Base-by-base conservation (phyloP, 1,284 basidiomycete species). In the Trichosporon asahii region DNA sequence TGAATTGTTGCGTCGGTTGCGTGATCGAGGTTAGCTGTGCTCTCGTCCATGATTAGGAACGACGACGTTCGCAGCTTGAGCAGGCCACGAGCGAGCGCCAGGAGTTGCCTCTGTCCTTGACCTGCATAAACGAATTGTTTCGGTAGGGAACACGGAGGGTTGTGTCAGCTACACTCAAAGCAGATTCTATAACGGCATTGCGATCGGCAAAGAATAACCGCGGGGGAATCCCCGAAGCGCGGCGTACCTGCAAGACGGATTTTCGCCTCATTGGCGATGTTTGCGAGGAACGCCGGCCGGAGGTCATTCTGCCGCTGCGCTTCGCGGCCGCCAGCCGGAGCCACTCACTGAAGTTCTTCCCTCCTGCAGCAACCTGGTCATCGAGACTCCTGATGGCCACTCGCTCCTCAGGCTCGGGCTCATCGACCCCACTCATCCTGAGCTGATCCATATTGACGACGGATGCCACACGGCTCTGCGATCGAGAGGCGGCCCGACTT, bases 1-100 rank as follows among this genome's bases (percentile, higher is more conserved):
- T 86, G 85, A 46, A 86, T 85, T 0, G 80, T 78, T 60, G 83
- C 80, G 72, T 86, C 85, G 1, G 84, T 85, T 1, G 80, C 82
- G 70, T 82, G 76, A 74, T 86, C 83, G 18, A 85, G 76, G 44
- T 84, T 84, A 31, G 85, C 85, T 2, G 87, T 87, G 63, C 82
- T 83, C 74, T 88, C 87, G 75, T 88, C 87, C 74, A 88, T 82
- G 70, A 88, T 84, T 44, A 88, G 79, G 75, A 88, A 85, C 27
- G 81, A 83, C 18, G 85, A 86, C 27, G 81, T 75, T 31, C 78
- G 78, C 33, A 84, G 78, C 72, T 87, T 86, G 67, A 88, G 82
- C 66, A 88, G 78, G 3, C 86, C 87, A 18, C 87, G 81, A 0
- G 87, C 87, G 18, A 88, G 80, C 2, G 86, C 86, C 0, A 88